Base-by-base conservation (phyloP, 1,284 basidiomycete genomes). In the Dichomitus squalens region DNA sequence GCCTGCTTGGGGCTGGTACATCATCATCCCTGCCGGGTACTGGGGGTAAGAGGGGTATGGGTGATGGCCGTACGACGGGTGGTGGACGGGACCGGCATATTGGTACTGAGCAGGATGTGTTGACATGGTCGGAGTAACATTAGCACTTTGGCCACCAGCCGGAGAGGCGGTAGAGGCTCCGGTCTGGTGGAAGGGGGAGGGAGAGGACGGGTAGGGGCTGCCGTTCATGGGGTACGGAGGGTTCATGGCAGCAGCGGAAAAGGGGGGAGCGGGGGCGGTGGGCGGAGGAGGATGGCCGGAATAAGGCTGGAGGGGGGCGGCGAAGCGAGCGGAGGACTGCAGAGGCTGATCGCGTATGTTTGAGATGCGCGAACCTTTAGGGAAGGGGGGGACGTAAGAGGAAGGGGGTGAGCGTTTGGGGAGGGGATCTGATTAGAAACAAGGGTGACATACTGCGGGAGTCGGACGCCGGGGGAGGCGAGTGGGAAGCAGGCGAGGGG, bases 21-120 rank as follows among this genome's bases (percentile, higher is more conserved):
- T 83, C 76, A 89, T 80, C 80, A 89, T 83, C 58, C 66, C 65
- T 41, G 82, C 79, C 55, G 83, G 82, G 70, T 86, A 86, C 63
- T 84, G 83, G 8, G 80, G 76, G 71, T 88, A 87, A 7, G 81
- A 75, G 1, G 82, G 72, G 64, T 86, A 84, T 29, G 67, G 54
- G 36, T 70, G 67, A 47, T 68, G 71, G 25, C 78, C 73, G 66
- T 86, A 87, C 9, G 79, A 70, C 47, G 75, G 69, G 40, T 81
- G 79, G 59, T 82, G 81, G 63, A 85, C 78, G n/a, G 82, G 76
- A 67, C 46, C 14, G 6, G 48, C 46, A 51, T 87, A 87, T 36
- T 76, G 75, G 70, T 86, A 87, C 64, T 75, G 64, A 4, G 74
- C 78, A 50, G 75, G 66, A 41, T 76, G 77, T 23, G 68, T 68